These are phyloP conservation scores for Hydrangea macrophylla DNA, from an alignment of 148 eudicot species.

Conservation along the genomic window DNA sequence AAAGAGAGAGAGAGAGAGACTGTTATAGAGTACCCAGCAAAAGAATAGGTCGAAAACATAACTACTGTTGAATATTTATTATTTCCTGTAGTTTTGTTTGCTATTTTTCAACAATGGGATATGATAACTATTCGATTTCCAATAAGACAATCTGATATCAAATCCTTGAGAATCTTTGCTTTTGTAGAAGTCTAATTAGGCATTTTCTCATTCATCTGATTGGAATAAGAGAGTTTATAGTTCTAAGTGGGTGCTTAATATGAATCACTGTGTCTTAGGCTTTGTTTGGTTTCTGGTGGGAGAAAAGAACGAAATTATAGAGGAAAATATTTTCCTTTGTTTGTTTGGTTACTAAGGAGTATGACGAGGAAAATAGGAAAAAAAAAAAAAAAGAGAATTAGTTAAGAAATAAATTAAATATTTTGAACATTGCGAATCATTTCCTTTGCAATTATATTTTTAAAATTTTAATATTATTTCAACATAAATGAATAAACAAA, in stretches of 20 bases:
- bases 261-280: neutral
- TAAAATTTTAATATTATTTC: no score
- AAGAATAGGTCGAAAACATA: neutral
- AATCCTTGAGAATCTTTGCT: neutral
- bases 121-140: neutral
- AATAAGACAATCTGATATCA: neutral
- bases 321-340: no score
- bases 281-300: no score
- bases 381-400: no score
- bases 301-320: no score
- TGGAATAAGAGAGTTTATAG: conserved; percentile 1
- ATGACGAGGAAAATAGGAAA: no score
- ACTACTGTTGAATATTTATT: neutral
- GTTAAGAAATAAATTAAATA: no score
- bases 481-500: no score
- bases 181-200: conserved; percentile 1
- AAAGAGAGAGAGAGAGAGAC: no score
- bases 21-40: neutral
- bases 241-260: neutral
- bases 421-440: no score
- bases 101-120: neutral
- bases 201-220: conserved; percentile 2
- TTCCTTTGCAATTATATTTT: no score
- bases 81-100: conserved; percentile 4
- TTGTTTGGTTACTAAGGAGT: no score